These are phyloP conservation scores for Pelargonium nanum DNA, from an alignment of 345 rosid genomes.

Conservation along the genomic window DNA sequence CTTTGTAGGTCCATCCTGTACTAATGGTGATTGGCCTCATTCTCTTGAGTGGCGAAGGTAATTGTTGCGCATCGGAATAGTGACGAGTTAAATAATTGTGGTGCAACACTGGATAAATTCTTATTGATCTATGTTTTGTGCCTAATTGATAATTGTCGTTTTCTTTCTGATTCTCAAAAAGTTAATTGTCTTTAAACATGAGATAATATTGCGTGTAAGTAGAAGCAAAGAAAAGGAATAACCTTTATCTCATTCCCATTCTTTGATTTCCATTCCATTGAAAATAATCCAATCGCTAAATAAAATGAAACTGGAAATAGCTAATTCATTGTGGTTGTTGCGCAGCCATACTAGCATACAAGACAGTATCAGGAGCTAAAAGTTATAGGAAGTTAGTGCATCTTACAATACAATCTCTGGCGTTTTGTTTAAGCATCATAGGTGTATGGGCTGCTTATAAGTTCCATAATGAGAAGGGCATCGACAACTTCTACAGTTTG, in stretches of 20 bases:
- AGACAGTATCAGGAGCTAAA: constrained; percentile 74
- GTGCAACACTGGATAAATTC: too few relatives aligned
- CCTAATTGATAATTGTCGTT: too few relatives aligned
- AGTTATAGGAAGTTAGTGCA: constrained; percentile 68
- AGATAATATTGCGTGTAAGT: neutral
- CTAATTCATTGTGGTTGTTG: constrained; percentile 12
- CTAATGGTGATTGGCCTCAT: neutral
- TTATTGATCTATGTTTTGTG: too few relatives aligned
- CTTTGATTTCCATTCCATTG: neutral
- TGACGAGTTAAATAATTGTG: too few relatives aligned
- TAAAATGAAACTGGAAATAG: neutral
- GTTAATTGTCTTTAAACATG: too few relatives aligned
- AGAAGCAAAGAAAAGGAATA: neutral
- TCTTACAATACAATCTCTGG: constrained; percentile 56
- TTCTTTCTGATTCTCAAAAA: too few relatives aligned
- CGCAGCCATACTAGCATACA: constrained; percentile 88
- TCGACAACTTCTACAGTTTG: constrained; percentile 90
- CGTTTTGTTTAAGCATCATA: constrained; percentile 52
- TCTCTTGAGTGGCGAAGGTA: neutral
- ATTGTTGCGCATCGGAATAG: neutral
- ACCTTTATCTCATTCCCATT: too few relatives aligned
- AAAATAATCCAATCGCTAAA: neutral
- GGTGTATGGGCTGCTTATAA: constrained; percentile 89
- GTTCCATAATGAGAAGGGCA: constrained; percentile 88
- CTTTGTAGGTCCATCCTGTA: neutral